phyloP scores from a whole-genome alignment of 352 stramenopile species.

The Phytophthora pseudosyringae region DNA sequence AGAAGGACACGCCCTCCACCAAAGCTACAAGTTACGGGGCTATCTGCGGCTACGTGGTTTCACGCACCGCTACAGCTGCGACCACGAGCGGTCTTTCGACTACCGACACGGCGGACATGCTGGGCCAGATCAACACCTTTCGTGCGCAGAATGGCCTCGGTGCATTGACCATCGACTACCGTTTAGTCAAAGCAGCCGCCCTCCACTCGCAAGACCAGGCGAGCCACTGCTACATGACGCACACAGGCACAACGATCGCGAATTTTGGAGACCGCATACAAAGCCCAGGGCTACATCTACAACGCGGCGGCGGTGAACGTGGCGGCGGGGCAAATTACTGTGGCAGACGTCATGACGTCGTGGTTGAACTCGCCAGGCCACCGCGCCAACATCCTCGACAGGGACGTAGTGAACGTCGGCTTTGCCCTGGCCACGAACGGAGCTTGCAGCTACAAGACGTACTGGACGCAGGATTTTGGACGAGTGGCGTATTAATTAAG shows the following conservation, averaged over 20 bases:
- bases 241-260: conserved; percentile 41
- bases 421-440: conserved; percentile 30
- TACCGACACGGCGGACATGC: conserved; percentile 34
- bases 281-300: conserved; percentile 49
- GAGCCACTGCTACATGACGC: conserved; percentile 46
- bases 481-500: background rate
- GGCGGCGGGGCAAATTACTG: conserved; percentile 45
- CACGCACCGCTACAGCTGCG: conserved; percentile 8
- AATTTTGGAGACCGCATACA: conserved; percentile 40
- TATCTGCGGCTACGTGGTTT: conserved; percentile 39
- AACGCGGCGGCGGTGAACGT: conserved; percentile 52
- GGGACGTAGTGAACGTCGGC: conserved; percentile 26
- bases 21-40: conserved; percentile 21
- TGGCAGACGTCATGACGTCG: conserved; percentile 48
- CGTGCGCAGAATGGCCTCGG: conserved; percentile 40
- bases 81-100: conserved; percentile 24
- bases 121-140: conserved; percentile 45
- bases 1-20: conserved; percentile 15
- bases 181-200: conserved; percentile 15
- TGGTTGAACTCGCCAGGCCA: conserved; percentile 59
- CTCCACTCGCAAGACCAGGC: conserved; percentile 43
- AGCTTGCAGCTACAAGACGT: conserved; percentile 43
- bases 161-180: conserved; percentile 40
- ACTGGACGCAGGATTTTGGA: conserved; percentile 61
- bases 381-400: conserved; percentile 50